Base-by-base conservation (phyloP, 805 yeast genomes). In the Jamesozyma lodderae region DNA sequence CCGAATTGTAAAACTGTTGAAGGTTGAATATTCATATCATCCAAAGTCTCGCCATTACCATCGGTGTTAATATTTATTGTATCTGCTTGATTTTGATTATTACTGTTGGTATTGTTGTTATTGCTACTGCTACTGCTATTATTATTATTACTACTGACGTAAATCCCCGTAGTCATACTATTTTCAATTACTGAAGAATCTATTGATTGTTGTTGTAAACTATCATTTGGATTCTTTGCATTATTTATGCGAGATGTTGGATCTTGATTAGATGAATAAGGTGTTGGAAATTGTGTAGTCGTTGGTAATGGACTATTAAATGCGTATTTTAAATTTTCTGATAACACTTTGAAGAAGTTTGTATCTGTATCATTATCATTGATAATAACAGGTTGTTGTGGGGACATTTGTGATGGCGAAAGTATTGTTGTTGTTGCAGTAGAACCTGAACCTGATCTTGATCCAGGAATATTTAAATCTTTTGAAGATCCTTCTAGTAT, bases 1-100 rank as follows among this genome's bases (percentile, higher is more conserved):
- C 45, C 46, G 24, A 52, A 51, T 25, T 57, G 59, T 21, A 57
- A 38, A 18, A 50, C 57, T 3, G 60, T 49, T 1, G 63, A 58
- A n/a, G 64, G 62, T 38, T 58, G 62, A 28, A 54, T 42, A 41
- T 57, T 53, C 37, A 55, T 51, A 44, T 59, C 62, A 36, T 51
- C 50, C 27, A 58, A 40, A 6, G 49, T 41, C 13, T 49, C 54
- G 10, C 49, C 50, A 7, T 42, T 38, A 8, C 27, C 21, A 14
- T 33, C 19, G 11, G 35, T 13, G 19, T 36, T 40, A 4, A 36
- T 14, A 15, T 29, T 38, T 31, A 17, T 14, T 22, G 27, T 24
- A 17, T 28, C 13, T 16, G 34, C 20, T 22, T 25, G 34, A 20
- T 18, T 31, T 15, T 14, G 18, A 20, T 24, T 28, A 22, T 13